Evolutionary conservation across 2,329 filamentous ascomycete species (phyloP).

Genomic region (Colletotrichum sp.): DNA sequence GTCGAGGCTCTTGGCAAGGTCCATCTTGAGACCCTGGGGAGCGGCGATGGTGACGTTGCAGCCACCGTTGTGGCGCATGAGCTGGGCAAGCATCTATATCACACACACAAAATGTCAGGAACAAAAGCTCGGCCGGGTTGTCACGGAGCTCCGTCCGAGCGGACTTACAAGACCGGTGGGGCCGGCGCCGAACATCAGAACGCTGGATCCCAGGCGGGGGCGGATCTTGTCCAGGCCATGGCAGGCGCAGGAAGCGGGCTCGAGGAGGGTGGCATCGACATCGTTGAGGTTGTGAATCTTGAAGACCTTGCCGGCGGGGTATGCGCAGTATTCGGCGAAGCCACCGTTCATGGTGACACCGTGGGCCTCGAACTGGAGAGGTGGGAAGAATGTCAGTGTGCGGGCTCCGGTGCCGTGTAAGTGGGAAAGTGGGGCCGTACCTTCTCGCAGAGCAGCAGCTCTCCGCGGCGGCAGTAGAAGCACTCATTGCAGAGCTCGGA

Average conservation of each 20-base stretch:
- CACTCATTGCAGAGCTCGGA: conserved; percentile 73
- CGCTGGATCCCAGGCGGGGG: conserved; percentile 68
- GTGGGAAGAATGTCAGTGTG: background rate
- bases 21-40: conserved; percentile 72
- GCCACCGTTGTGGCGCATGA: conserved; percentile 69
- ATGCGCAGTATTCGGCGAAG: conserved; percentile 72
- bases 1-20: conserved; percentile 65
- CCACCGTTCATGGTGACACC: conserved; percentile 73
- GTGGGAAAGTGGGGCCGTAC: conserved; percentile 24
- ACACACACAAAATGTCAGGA: background rate
- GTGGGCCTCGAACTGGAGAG: conserved; percentile 62
- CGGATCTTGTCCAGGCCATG: conserved; percentile 74
- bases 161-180: conserved; percentile 65
- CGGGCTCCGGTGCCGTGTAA: background rate
- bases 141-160: background rate
- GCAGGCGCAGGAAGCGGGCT: conserved; percentile 74
- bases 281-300: conserved; percentile 69
- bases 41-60: conserved; percentile 75
- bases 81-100: conserved; percentile 60
- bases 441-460: conserved; percentile 72
- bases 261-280: conserved; percentile 73
- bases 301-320: conserved; percentile 63
- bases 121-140: background rate
- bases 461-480: conserved; percentile 75
- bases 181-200: conserved; percentile 71